Evolutionary conservation across 169 alveolate species (phyloP).

Genomic region (Perkinsus chesapeaki): DNA sequence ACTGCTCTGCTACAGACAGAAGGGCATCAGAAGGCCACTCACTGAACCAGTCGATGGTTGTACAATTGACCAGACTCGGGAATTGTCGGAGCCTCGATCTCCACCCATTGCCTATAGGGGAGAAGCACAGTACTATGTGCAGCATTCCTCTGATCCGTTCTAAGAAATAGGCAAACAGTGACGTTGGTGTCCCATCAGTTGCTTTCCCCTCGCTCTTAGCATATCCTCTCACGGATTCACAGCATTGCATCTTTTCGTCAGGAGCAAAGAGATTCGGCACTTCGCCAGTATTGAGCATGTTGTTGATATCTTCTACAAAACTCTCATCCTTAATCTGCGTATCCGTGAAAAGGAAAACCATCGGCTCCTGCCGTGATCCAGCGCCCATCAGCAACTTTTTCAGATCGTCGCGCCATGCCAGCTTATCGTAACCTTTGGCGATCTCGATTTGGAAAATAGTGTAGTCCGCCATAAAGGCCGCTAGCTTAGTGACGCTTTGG

Average conservation of each 20-base stretch:
- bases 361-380: constrained; percentile 72
- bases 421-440: constrained; percentile 69
- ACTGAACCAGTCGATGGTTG: constrained; percentile 77
- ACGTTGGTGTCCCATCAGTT: constrained; percentile 65
- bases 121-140: constrained; percentile 82
- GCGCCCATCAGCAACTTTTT: constrained; percentile 61
- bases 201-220: constrained; percentile 77
- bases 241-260: constrained; percentile 33
- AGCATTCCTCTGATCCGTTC: constrained; percentile 72
- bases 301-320: constrained; percentile 50
- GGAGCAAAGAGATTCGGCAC: constrained; percentile 50
- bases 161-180: constrained; percentile 80
- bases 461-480: constrained; percentile 63
- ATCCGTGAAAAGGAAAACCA: constrained; percentile 71
- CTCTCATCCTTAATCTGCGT: constrained; percentile 63
- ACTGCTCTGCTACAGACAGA: constrained; percentile 72
- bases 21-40: constrained; percentile 88
- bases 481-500: constrained; percentile 56
- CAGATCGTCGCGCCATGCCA: constrained; percentile 75
- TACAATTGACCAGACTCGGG: constrained; percentile 45
- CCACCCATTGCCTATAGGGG: constrained; percentile 81
- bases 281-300: constrained; percentile 46
- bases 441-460: constrained; percentile 76
- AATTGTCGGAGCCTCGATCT: constrained; percentile 48
- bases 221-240: constrained; percentile 65